Conservation (phyloP, 352 stramenopile species). For the Blastocystis sp. region DNA sequence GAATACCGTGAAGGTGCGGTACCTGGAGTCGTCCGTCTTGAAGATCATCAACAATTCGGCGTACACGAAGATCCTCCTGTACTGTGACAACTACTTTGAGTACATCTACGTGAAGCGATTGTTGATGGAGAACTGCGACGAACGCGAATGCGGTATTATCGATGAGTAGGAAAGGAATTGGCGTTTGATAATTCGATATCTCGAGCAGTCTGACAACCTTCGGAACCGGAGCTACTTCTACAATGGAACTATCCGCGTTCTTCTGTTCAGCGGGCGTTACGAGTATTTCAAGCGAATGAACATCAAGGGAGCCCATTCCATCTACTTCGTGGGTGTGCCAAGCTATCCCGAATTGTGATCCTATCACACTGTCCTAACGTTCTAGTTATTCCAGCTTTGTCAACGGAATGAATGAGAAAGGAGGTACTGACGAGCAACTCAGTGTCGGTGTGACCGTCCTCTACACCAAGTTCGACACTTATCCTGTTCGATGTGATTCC, state of each 20-base stretch:
- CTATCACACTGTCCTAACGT: neutral
- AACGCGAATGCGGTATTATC: slow-evolving; percentile 40
- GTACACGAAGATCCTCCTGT: slow-evolving; percentile 46
- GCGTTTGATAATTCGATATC: neutral
- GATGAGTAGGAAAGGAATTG: neutral
- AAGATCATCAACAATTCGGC: slow-evolving; percentile 41
- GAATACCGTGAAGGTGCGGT: neutral
- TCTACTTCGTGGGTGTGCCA: slow-evolving; percentile 41
- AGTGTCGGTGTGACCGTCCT: slow-evolving; percentile 42
- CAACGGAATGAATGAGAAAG: slow-evolving; percentile 34
- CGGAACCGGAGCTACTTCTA: slow-evolving; percentile 44
- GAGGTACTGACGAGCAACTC: slow-evolving; percentile 8
- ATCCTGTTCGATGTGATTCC: neutral
- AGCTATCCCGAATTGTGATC: slow-evolving; percentile 21
- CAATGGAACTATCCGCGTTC: slow-evolving; percentile 49
- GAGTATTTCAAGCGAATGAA: slow-evolving; percentile 49
- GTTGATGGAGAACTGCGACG: slow-evolving; percentile 53
- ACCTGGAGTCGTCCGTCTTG: slow-evolving; percentile 31
- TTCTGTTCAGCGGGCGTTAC: slow-evolving; percentile 40
- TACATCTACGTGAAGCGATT: slow-evolving; percentile 50
- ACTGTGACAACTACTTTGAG: slow-evolving; percentile 55
- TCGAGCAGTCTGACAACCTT: neutral
- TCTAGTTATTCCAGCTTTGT: slow-evolving; percentile 48
- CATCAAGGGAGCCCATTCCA: slow-evolving; percentile 9
- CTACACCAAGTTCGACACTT: slow-evolving; percentile 37